Base-by-base conservation (phyloP, 768 basidiomycete species). In the Podaxis sp. region DNA sequence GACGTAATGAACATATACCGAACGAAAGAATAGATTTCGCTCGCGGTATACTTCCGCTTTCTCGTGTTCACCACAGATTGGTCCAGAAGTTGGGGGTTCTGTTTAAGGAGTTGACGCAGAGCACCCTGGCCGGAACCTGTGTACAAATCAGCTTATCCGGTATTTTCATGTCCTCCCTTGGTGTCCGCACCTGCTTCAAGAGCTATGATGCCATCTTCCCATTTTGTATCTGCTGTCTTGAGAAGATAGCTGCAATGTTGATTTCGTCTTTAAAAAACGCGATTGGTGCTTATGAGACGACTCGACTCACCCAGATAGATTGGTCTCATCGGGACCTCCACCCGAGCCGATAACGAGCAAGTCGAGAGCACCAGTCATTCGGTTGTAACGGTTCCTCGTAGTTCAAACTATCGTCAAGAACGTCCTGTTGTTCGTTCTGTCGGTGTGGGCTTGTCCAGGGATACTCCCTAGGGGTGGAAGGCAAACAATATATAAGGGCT, bases 281-380 rank as follows among this genome's bases (percentile, higher is more conserved):
- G 64, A 61, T 36, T 48, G 57, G 64, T 54, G 40, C 40, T 50
- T 52, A 21, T 44, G 55, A 54, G 54, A 62, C 10, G 38, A 57
- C 21, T 27, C 13, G 48, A 81, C 88, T 65, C 71, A 93, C 94
- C 85, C 89, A 27, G 91, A 92, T 63, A 97, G 74, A 75, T 98
- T 91, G 23, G 87, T 89, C 73, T 98, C 95, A 66, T 88, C 82
- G 6, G 93, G 93, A 52, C 95, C 95, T 48, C 95, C 95, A 59
- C 94, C 93, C 66, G 86, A 84, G 51, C 78, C 95, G 38, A 93
- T 85, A 65, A 90, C 88, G 61, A 93, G 75, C 65, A 93, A 68
- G 70, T 91, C 86, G 71, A 93, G 93, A 66, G 76, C 73, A 28
- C 46, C 23, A 23, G 77, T 71, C 69, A 82, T 77, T 46, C 28